Base-by-base conservation (phyloP, 75 land plant genomes). In the Selaginella tamariscina region DNA sequence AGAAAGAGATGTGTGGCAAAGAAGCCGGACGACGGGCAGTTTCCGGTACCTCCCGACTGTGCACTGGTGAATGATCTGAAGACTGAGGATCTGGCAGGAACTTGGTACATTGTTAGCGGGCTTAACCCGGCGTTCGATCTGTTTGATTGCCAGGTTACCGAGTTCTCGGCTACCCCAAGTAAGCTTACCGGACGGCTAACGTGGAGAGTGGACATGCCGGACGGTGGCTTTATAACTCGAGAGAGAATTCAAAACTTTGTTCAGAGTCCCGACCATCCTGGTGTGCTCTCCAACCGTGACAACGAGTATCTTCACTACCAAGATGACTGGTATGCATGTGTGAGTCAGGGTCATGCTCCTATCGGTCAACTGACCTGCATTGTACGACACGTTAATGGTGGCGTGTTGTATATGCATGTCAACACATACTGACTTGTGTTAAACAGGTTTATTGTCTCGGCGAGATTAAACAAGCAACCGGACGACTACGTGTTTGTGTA, bases 401-500 rank as follows among this genome's bases (percentile, higher is more conserved):
- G n/a, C n/a, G n/a, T n/a, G n/a, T n/a, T n/a, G n/a, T n/a, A n/a
- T n/a, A n/a, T n/a, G n/a, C n/a, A n/a, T n/a, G n/a, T n/a, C n/a
- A n/a, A n/a, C n/a, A n/a, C n/a, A n/a, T n/a, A 39, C 15, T 39
- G 49, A 39, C 15, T 39, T 5, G 49, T 5, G 49, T 39, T 39
- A 15, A 5, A 15, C 49, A 89, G 95, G 95, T 90, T 82, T 75
- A 80, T 90, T 33, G 32, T 90, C 0, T 82, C 90, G 33, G 79
- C 90, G 27, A 79, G 82, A 75, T 71, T 82, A 56, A 82, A 84
- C 70, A 84, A 85, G 57, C 72, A 85, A 28, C 72, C 72, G 62
- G 96, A 94, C 67, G 98, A 94, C 68, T 94, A 87, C 59, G 56
- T 87, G 65, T 94, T 94, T 66, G 83, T 94, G n/a, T 94, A 94